These are phyloP conservation scores for Coniochaeta sp. DNA, from an alignment of 2,329 filamentous ascomycete species.

Conservation along the genomic window DNA sequence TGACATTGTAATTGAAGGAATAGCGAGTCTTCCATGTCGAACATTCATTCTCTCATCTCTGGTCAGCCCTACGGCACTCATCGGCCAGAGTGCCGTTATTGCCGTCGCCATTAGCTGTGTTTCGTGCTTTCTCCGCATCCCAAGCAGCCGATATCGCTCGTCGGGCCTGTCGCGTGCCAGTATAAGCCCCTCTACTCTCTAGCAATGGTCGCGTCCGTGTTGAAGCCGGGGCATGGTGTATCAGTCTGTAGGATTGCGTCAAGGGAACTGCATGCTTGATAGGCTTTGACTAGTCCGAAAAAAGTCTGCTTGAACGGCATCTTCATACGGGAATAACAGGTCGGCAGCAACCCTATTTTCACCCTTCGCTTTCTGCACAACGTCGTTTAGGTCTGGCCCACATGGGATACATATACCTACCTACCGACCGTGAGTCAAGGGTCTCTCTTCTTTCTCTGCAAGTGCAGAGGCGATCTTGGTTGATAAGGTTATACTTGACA, in stretches of 20 bases:
- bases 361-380: neutral
- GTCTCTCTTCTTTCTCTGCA: neutral
- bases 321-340: neutral
- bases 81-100: neutral
- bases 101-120: neutral
- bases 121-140: neutral
- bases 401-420: neutral
- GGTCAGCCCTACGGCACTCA: neutral
- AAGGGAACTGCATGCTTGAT: neutral
- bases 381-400: neutral
- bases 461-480: neutral
- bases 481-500: neutral
- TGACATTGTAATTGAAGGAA: too few relatives aligned
- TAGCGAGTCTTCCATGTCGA: too few relatives aligned
- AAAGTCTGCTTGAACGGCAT: neutral
- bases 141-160: neutral
- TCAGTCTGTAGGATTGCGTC: neutral
- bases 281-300: neutral
- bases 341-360: neutral
- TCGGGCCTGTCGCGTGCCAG: neutral
- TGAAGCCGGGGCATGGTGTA: neutral
- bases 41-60: neutral
- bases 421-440: neutral
- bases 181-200: neutral
- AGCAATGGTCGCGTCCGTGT: neutral